Percentiles rank a stretch among this genome's conserved stretches.
Evolutionary conservation across 495 filamentous ascomycete species (phyloP).

Genomic region (Lasiosphaeriaceae sp.): DNA sequence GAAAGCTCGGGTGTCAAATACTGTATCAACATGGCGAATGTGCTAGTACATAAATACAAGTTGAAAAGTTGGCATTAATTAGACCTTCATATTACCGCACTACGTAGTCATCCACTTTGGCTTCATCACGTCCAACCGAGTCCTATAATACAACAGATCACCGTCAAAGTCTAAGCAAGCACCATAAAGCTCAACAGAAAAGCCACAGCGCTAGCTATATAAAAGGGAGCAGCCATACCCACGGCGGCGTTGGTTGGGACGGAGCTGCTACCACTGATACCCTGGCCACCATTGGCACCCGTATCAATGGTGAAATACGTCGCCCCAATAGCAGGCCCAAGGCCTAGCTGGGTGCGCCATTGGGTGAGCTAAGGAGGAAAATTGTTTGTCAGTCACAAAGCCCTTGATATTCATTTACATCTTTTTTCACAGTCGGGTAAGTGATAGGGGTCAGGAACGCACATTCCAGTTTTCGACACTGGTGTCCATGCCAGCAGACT

Average conservation of each 20-base stretch:
- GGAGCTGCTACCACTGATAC: background rate
- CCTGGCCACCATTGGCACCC: conserved; percentile 9
- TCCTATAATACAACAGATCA: too few relatives aligned
- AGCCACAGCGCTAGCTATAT: background rate
- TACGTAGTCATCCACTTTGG: too few relatives aligned
- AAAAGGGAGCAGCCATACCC: background rate
- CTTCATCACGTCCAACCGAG: too few relatives aligned
- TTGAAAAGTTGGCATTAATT: too few relatives aligned
- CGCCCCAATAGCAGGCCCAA: conserved; percentile 26
- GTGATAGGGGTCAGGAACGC: background rate
- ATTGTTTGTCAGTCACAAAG: background rate
- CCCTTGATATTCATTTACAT: background rate
- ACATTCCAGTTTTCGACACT: conserved; percentile 22
- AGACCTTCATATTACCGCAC: too few relatives aligned
- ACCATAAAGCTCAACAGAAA: background rate
- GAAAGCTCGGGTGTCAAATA: too few relatives aligned
- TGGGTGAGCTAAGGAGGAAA: conserved; percentile 1
- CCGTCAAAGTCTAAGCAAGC: background rate
- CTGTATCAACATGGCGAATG: too few relatives aligned
- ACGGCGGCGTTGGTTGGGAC: background rate
- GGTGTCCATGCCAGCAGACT: conserved; percentile 18
- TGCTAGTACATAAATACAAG: too few relatives aligned
- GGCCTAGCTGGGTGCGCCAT: conserved; percentile 19
- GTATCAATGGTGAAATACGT: conserved; percentile 25
- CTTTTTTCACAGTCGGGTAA: background rate